These are phyloP conservation scores for Quambalaria eucalypti DNA, from an alignment of 1,284 basidiomycete species.

Conservation along the genomic window DNA sequence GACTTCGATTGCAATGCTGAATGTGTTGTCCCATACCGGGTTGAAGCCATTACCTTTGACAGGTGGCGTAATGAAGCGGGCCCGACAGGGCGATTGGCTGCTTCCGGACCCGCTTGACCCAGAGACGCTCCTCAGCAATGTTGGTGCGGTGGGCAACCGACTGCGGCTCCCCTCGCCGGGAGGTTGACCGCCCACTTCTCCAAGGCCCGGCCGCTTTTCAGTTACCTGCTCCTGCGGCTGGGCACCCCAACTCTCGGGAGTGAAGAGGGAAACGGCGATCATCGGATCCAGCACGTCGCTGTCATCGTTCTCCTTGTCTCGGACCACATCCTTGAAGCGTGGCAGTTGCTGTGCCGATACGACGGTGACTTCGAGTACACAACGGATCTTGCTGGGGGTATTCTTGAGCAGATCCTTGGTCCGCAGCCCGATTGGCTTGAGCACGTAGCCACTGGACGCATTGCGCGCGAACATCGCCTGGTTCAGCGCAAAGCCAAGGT, in stretches of 20 bases:
- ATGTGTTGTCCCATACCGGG: constrained; percentile 32
- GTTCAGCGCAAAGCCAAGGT: constrained; percentile 65
- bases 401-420: constrained; percentile 48
- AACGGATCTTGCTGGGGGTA: constrained; percentile 14
- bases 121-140: neutral
- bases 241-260: constrained; percentile 29
- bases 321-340: constrained; percentile 15
- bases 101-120: too few species aligned
- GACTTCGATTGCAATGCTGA: constrained; percentile 29
- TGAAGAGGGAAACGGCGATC: constrained; percentile 22
- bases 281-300: constrained; percentile 32
- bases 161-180: neutral
- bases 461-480: constrained; percentile 88
- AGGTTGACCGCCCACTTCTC: too few species aligned
- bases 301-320: constrained; percentile 25
- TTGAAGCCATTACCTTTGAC: constrained; percentile 38
- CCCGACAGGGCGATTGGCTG: neutral
- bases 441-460: constrained; percentile 73
- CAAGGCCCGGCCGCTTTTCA: too few species aligned
- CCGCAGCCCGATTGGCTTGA: constrained; percentile 75
- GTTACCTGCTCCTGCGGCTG: constrained; percentile 9
- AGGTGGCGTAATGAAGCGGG: constrained; percentile 13
- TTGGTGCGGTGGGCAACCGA: neutral
- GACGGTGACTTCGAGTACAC: constrained; percentile 18
- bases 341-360: constrained; percentile 89